Evolutionary conservation across 331 rosid species (phyloP).

Genomic region (Ulmus americana): DNA sequence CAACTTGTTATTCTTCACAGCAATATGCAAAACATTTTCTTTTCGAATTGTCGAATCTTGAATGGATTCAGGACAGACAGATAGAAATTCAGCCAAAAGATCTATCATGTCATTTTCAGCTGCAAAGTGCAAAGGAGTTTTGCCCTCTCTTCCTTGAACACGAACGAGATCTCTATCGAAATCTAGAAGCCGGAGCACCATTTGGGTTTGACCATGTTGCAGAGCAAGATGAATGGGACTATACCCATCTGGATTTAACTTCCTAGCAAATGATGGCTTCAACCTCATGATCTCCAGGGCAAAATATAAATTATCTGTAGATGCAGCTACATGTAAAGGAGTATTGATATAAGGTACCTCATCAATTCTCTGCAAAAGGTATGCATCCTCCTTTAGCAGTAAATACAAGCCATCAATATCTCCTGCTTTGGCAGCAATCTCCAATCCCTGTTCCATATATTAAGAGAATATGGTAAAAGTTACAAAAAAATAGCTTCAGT

Average conservation of each 20-base stretch:
- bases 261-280: slow-evolving; percentile 36
- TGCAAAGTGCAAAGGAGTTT: slow-evolving; percentile 34
- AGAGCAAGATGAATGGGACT: slow-evolving; percentile 38
- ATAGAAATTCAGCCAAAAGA: slow-evolving; percentile 16
- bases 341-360: slow-evolving; percentile 27
- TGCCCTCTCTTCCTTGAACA: slow-evolving; percentile 35
- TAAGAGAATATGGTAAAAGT: background rate
- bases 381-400: slow-evolving; percentile 19
- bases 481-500: background rate
- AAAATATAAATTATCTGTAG: slow-evolving; percentile 24
- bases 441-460: background rate
- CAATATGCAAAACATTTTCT: slow-evolving; percentile 36
- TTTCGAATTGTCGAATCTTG: slow-evolving; percentile 10
- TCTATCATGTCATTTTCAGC: slow-evolving; percentile 5
- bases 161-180: slow-evolving; percentile 28
- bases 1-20: slow-evolving; percentile 8
- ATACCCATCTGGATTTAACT: slow-evolving; percentile 29
- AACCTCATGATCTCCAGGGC: slow-evolving; percentile 34
- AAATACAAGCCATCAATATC: slow-evolving; percentile 27
- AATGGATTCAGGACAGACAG: slow-evolving; percentile 27
- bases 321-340: slow-evolving; percentile 36
- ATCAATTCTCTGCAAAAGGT: slow-evolving; percentile 11
- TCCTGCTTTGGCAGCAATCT: slow-evolving; percentile 26
- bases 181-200: slow-evolving; percentile 20
- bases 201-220: slow-evolving; percentile 16